phyloP scores from a whole-genome alignment of 2,329 filamentous ascomycete genomes.

The Aspergillus transmontanensis region DNA sequence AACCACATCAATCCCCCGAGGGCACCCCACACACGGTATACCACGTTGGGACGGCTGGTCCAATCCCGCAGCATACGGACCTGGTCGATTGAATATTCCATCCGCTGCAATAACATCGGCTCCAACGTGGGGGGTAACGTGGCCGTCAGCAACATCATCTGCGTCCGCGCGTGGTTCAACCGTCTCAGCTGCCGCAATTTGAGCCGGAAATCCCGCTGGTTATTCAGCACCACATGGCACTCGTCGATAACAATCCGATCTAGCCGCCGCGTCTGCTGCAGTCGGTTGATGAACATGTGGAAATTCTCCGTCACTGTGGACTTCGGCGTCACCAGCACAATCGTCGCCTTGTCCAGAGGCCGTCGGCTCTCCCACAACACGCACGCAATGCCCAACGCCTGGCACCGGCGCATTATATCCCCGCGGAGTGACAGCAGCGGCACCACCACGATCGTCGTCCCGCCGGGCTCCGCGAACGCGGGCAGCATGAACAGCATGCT shows the following conservation, averaged over 20 bases:
- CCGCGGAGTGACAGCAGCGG: not conserved
- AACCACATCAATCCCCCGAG: not conserved
- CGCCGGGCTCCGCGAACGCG: not conserved
- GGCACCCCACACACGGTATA: slow-evolving; percentile 6
- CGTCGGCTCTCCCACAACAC: slow-evolving; percentile 11
- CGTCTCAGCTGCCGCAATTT: no score
- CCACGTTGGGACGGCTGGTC: not conserved
- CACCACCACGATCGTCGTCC: no score
- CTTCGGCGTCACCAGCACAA: slow-evolving; percentile 14
- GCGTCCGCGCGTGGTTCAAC: no score
- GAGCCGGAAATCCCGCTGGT: not conserved
- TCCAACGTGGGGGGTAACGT: slow-evolving; percentile 12
- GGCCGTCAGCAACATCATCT: no score
- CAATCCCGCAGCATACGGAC: no score
- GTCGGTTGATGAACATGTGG: slow-evolving; percentile 3
- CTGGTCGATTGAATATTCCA: not conserved
- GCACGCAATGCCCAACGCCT: not conserved
- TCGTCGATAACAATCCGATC: not conserved
- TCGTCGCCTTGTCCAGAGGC: slow-evolving; percentile 6
- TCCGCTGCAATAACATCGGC: not conserved
- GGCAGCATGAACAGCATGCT: not conserved
- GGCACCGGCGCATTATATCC: not conserved
- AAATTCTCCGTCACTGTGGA: slow-evolving; percentile 3
- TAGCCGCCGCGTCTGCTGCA: not conserved
- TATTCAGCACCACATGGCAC: slow-evolving; percentile 14